Evolutionary conservation across 768 basidiomycete species (phyloP).

Genomic region (Dioszegia hungarica): DNA sequence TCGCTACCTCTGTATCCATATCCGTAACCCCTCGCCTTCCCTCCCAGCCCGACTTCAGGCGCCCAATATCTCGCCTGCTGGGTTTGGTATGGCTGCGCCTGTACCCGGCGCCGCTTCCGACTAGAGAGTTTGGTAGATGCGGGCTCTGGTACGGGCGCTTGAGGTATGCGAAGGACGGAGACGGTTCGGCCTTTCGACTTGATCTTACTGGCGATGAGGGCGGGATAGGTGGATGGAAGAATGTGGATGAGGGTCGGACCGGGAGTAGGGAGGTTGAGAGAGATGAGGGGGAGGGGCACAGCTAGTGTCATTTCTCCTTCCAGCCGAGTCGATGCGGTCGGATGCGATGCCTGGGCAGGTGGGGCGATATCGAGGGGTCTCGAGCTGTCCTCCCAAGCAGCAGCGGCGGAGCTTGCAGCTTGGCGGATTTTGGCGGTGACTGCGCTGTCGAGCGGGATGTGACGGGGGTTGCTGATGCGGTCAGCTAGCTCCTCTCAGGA

Average conservation of each 20-base stretch:
- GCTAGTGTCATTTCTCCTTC: no score
- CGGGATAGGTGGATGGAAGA: background rate
- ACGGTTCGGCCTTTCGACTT: background rate
- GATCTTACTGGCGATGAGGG: background rate
- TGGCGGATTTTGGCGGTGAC: background rate
- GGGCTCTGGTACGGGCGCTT: background rate
- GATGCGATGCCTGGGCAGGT: background rate
- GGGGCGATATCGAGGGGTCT: background rate
- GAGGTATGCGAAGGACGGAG: background rate
- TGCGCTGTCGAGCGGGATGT: background rate
- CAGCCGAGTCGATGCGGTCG: no score
- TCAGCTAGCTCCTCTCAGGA: background rate
- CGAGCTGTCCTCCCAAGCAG: background rate
- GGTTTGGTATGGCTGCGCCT: background rate
- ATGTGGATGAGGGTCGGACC: background rate
- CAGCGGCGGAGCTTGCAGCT: background rate
- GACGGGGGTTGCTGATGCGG: background rate
- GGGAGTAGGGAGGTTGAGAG: no score
- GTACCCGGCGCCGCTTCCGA: background rate
- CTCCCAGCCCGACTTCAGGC: background rate
- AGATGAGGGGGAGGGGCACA: background rate
- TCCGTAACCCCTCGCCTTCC: conserved; percentile 8
- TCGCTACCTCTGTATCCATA: background rate
- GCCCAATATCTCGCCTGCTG: background rate
- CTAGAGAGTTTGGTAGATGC: background rate